phyloP scores from a whole-genome alignment of 345 rosid species.

The Melaleuca quinquenervia region DNA sequence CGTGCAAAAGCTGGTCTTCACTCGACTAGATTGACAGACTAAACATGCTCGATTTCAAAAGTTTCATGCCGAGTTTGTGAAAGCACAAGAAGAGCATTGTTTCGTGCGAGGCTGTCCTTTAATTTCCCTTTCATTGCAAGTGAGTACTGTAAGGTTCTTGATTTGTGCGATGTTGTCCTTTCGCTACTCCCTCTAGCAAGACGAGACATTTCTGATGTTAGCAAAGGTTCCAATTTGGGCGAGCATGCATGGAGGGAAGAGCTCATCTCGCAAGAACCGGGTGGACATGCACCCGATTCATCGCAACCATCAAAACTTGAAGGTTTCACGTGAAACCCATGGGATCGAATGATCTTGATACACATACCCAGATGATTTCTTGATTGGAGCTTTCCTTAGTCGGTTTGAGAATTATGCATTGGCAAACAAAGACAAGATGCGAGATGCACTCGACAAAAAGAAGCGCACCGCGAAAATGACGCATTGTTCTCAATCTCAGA shows the following conservation, averaged over 20 bases:
- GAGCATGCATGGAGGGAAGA: background rate
- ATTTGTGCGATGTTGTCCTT: background rate
- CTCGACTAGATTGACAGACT: background rate
- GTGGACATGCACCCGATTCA: background rate
- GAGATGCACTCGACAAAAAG: background rate
- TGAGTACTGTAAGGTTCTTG: background rate
- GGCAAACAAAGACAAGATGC: background rate
- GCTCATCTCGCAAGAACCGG: background rate
- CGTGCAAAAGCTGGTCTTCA: background rate
- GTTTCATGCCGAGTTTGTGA: background rate
- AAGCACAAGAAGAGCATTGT: background rate
- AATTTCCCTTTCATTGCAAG: background rate
- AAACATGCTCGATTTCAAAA: background rate
- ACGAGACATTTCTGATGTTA: background rate
- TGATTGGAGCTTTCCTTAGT: background rate
- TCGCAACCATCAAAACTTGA: background rate
- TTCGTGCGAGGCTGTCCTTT: background rate
- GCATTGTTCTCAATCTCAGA: background rate
- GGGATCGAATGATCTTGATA: background rate
- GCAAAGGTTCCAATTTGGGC: background rate
- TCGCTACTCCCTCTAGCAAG: background rate
- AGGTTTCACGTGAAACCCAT: background rate
- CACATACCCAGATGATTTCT: background rate
- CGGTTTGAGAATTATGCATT: background rate
- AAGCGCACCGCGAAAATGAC: background rate